phyloP scores from a whole-genome alignment of 345 rosid species.

The Rhizophora mangle region DNA sequence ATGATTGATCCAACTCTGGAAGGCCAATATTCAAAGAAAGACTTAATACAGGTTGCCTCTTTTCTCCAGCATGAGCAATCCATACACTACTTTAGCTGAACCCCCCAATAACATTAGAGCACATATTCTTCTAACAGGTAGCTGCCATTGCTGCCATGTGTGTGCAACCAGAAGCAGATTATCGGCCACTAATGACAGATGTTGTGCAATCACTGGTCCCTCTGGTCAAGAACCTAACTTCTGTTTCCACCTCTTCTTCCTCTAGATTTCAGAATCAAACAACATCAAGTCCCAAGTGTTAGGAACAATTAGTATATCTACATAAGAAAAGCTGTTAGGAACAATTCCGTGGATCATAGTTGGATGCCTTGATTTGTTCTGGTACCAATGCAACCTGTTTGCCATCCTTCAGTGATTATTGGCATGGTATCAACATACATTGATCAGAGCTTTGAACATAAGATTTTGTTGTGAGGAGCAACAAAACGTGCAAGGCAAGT shows the following conservation, averaged over 20 bases:
- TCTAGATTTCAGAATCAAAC: constrained; percentile 33
- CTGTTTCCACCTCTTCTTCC: constrained; percentile 35
- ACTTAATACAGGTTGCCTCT: constrained; percentile 63
- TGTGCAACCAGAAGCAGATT: constrained; percentile 84
- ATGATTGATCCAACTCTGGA: constrained; percentile 79
- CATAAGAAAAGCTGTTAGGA: no score
- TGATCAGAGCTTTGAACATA: no score
- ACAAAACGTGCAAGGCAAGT: no score
- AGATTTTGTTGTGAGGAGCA: no score
- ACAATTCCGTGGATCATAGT: no score
- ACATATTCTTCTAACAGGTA: constrained; percentile 36
- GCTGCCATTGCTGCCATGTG: constrained; percentile 96
- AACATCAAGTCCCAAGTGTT: constrained; percentile 27
- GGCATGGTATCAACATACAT: no score
- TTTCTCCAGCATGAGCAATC: background rate
- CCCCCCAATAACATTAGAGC: background rate
- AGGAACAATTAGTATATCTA: background rate
- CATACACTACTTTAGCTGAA: background rate
- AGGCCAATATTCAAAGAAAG: constrained; percentile 69
- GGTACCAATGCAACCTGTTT: no score
- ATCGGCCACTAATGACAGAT: constrained; percentile 88
- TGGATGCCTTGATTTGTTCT: no score
- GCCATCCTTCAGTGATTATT: no score
- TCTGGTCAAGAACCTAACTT: constrained; percentile 51
- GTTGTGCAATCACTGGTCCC: constrained; percentile 92